phyloP scores from a whole-genome alignment of 495 filamentous ascomycete genomes.

The Penicillium cosmopolitanum region DNA sequence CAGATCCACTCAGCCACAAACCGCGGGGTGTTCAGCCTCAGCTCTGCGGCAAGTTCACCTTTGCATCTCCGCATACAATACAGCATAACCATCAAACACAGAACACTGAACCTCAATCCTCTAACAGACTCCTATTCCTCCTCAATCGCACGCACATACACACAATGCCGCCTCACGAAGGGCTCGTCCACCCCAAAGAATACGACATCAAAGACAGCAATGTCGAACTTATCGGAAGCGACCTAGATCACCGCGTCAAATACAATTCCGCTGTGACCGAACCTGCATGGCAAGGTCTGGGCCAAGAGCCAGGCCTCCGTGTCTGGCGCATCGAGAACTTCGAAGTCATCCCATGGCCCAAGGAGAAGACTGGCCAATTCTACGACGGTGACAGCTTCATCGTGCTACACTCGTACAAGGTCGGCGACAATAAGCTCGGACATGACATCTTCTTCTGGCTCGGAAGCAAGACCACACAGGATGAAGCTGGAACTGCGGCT shows the following conservation, averaged over 20 bases:
- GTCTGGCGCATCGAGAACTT: slow-evolving; percentile 68
- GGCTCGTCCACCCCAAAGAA: slow-evolving; percentile 58
- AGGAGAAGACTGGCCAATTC: slow-evolving; percentile 55
- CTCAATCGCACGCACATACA: not conserved
- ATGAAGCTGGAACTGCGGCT: slow-evolving; percentile 65
- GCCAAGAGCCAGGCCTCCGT: slow-evolving; percentile 50
- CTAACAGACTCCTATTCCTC: not conserved
- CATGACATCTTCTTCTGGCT: slow-evolving; percentile 68
- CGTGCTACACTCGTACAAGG: slow-evolving; percentile 57
- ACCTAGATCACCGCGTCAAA: slow-evolving; percentile 65
- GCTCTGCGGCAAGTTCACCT: too few relatives aligned
- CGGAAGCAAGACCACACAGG: slow-evolving; percentile 60
- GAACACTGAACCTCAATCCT: too few relatives aligned
- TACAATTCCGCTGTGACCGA: slow-evolving; percentile 62
- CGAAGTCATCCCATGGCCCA: slow-evolving; percentile 61
- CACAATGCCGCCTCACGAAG: slow-evolving; percentile 60
- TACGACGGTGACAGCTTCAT: slow-evolving; percentile 68
- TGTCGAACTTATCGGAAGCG: slow-evolving; percentile 60
- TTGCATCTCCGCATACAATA: too few relatives aligned
- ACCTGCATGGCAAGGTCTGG: slow-evolving; percentile 64
- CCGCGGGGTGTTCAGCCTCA: too few relatives aligned
- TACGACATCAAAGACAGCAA: slow-evolving; percentile 67
- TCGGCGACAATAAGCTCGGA: slow-evolving; percentile 51
- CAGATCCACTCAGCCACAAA: too few relatives aligned
- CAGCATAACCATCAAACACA: too few relatives aligned